These are phyloP conservation scores for Fraxinus nigra DNA, from an alignment of 305 asterid species.

Conservation along the genomic window DNA sequence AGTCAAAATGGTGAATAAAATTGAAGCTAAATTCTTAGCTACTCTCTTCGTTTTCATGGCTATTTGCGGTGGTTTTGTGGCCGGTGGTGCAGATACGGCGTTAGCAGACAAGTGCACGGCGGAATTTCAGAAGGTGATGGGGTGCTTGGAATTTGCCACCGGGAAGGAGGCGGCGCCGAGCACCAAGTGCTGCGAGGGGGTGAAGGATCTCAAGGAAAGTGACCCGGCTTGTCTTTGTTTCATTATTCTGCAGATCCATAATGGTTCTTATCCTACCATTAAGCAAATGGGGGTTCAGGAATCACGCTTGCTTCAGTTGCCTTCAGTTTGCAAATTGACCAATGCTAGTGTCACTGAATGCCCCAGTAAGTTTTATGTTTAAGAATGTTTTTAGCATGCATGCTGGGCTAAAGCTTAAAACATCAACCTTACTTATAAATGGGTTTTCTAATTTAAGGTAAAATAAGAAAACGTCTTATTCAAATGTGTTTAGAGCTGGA, in stretches of 20 bases:
- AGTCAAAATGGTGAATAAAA: slow-evolving; percentile 1
- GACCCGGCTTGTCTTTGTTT: slow-evolving; percentile 73
- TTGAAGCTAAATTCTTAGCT: background rate
- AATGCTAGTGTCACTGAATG: slow-evolving; percentile 65
- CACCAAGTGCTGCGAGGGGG: slow-evolving; percentile 65
- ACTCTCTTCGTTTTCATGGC: slow-evolving; percentile 21
- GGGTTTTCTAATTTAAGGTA: background rate
- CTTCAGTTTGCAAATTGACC: slow-evolving; percentile 59
- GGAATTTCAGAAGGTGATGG: slow-evolving; percentile 57
- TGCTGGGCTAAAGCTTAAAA: background rate
- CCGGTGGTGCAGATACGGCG: slow-evolving; percentile 22
- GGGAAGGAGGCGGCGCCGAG: slow-evolving; percentile 59
- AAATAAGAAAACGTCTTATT: background rate
- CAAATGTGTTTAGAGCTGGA: background rate
- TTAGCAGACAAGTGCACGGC: slow-evolving; percentile 38
- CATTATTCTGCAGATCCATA: slow-evolving; percentile 71
- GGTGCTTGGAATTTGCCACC: slow-evolving; percentile 63
- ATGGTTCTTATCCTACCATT: slow-evolving; percentile 49
- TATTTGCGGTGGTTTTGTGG: background rate
- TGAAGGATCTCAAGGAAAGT: slow-evolving; percentile 41
- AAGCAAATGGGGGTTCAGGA: slow-evolving; percentile 73
- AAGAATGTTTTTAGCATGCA: background rate
- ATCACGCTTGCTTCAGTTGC: slow-evolving; percentile 65
- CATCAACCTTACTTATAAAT: background rate
- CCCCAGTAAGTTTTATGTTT: slow-evolving; percentile 53